Percentiles rank a stretch among this genome's conserved stretches.
phyloP scores from a whole-genome alignment of 208 protist genomes.

The Trypanosoma theileri region DNA sequence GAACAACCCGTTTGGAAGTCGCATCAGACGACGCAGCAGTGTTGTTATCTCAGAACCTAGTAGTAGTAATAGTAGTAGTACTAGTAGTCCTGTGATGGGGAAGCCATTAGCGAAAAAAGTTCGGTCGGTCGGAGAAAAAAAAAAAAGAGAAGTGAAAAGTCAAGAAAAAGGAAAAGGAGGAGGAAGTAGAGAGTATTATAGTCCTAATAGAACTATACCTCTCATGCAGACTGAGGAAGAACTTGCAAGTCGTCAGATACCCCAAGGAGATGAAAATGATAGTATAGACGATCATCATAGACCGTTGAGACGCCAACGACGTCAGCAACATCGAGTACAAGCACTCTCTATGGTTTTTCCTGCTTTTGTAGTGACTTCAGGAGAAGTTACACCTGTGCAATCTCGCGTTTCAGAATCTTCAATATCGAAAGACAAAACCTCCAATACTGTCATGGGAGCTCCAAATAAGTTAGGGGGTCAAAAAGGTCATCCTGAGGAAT shows the following conservation, averaged over 20 bases:
- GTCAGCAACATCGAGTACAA: no score
- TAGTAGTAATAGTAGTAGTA: not conserved
- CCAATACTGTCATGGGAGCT: no score
- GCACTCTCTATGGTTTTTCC: no score
- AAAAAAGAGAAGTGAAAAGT: not conserved
- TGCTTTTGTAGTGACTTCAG: no score
- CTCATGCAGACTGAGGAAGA: not conserved
- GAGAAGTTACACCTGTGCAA: no score
- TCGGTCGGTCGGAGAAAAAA: no score
- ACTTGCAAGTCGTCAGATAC: not conserved
- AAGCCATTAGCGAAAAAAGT: no score
- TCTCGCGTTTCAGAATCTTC: no score
- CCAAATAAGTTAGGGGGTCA: no score
- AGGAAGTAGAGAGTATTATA: not conserved
- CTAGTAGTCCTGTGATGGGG: not conserved
- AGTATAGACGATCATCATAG: not conserved
- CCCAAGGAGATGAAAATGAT: not conserved
- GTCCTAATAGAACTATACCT: no score
- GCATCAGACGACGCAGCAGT: conserved; percentile 1
- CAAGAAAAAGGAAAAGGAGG: not conserved
- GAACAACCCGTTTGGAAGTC: not conserved
- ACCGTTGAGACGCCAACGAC: not conserved
- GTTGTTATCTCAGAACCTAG: not conserved
- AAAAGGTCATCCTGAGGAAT: no score
- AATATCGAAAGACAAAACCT: no score